Evolutionary conservation across 2,329 filamentous ascomycete genomes (phyloP).

Genomic region (Ceratocystis huliohia): DNA sequence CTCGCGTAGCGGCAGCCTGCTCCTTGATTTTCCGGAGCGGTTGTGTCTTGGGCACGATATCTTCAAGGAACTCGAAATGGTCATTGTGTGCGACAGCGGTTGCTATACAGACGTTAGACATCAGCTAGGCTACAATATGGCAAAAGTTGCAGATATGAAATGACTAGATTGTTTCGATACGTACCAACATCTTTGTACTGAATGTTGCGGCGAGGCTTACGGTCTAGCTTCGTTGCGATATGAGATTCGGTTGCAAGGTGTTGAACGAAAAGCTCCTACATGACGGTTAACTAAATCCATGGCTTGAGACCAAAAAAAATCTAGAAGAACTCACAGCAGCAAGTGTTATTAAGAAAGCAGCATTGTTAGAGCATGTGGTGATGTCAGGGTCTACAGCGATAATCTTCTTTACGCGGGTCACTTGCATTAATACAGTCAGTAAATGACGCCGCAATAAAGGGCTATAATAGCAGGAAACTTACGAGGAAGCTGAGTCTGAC

Average conservation of each 20-base stretch:
- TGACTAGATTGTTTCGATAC: conserved; percentile 22
- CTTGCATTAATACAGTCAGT: conserved; percentile 35
- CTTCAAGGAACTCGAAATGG: conserved; percentile 86
- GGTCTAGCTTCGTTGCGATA: conserved; percentile 78
- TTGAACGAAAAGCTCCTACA: conserved; percentile 85
- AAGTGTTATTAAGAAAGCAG: conserved; percentile 83
- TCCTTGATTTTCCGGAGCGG: conserved; percentile 70
- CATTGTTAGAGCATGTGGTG: conserved; percentile 76
- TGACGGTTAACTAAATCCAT: conserved; percentile 17
- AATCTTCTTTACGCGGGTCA: conserved; percentile 92
- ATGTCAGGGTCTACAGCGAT: conserved; percentile 80
- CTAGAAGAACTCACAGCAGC: conserved; percentile 51
- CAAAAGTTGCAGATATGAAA: background rate
- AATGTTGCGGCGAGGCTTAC: conserved; percentile 83
- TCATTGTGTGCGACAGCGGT: conserved; percentile 77
- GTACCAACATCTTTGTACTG: conserved; percentile 88
- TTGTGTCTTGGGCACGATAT: conserved; percentile 77
- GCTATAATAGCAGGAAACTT: conserved; percentile 28
- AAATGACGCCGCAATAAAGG: background rate
- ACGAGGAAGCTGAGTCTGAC: conserved; percentile 76
- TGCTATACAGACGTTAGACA: conserved; percentile 34
- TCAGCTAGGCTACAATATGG: background rate
- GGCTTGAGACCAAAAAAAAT: conserved; percentile 8
- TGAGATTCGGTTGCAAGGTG: conserved; percentile 76
- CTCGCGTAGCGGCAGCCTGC: conserved; percentile 38